These are phyloP conservation scores for Penicillium canescens DNA, from an alignment of 495 filamentous ascomycete species.

Conservation along the genomic window DNA sequence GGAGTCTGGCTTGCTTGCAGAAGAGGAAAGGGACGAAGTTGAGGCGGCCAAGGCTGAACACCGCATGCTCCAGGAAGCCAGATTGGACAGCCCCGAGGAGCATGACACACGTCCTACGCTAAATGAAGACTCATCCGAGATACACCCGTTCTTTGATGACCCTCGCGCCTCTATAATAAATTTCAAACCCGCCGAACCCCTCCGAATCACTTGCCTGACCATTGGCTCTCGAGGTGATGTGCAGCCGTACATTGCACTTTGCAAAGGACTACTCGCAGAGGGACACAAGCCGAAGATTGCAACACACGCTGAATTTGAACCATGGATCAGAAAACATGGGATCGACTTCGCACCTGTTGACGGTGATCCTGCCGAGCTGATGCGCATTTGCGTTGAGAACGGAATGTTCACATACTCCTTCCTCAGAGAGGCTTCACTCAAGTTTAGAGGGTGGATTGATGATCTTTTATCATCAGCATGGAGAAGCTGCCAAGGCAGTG, in stretches of 20 bases:
- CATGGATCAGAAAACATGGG: slow-evolving; percentile 86
- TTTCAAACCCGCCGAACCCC: slow-evolving; percentile 82
- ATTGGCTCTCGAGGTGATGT: slow-evolving; percentile 97
- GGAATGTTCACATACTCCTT: slow-evolving; percentile 97
- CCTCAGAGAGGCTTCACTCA: slow-evolving; percentile 78
- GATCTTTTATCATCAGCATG: slow-evolving; percentile 83
- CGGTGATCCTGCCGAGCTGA: slow-evolving; percentile 91
- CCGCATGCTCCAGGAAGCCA: slow-evolving; percentile 76
- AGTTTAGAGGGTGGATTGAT: slow-evolving; percentile 94
- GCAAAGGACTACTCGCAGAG: slow-evolving; percentile 84
- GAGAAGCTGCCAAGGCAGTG: slow-evolving; percentile 79
- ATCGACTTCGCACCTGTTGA: slow-evolving; percentile 89
- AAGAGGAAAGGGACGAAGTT: slow-evolving; percentile 68
- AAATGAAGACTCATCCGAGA: slow-evolving; percentile 45
- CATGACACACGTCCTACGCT: slow-evolving; percentile 52
- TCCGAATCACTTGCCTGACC: slow-evolving; percentile 90
- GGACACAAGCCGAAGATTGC: slow-evolving; percentile 88
- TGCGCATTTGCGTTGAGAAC: slow-evolving; percentile 94
- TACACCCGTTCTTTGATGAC: slow-evolving; percentile 84
- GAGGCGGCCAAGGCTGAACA: slow-evolving; percentile 82
- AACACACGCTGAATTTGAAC: slow-evolving; percentile 85
- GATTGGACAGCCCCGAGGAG: slow-evolving; percentile 58
- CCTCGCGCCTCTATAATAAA: slow-evolving; percentile 88
- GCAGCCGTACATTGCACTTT: slow-evolving; percentile 95
- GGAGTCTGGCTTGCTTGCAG: slow-evolving; percentile 68